phyloP scores from a whole-genome alignment of 2,329 filamentous ascomycete genomes.

The Fusarium longipes region DNA sequence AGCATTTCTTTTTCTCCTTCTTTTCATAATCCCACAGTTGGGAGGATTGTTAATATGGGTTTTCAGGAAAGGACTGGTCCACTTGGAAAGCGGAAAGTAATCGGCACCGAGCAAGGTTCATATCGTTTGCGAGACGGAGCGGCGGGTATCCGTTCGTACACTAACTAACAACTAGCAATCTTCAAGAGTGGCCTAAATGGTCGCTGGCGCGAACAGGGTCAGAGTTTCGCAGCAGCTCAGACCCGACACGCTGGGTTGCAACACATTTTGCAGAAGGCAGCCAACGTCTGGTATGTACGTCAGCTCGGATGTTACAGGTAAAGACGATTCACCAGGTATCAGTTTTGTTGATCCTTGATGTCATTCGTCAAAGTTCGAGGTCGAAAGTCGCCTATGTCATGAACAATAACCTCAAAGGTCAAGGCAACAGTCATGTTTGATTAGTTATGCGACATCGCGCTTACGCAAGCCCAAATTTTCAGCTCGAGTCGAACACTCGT shows the following conservation, averaged over 20 bases:
- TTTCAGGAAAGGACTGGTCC: not conserved
- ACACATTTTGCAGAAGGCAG: conserved; percentile 13
- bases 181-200: conserved; percentile 10
- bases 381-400: not conserved
- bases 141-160: conserved; percentile 8
- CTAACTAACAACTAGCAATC: conserved; percentile 13
- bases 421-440: conserved; percentile 9
- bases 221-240: conserved; percentile 19
- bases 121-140: conserved; percentile 3
- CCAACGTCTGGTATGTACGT: not conserved
- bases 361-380: not conserved
- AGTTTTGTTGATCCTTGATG: not conserved
- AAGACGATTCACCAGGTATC: not conserved
- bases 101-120: conserved; percentile 20
- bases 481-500: conserved; percentile 1
- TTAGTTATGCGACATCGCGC: conserved; percentile 7
- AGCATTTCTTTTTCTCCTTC: not conserved
- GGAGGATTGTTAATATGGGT: not conserved
- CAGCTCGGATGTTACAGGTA: conserved; percentile 23
- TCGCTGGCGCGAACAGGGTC: conserved; percentile 1
- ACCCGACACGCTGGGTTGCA: conserved; percentile 27
- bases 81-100: conserved; percentile 15
- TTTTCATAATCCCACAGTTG: not conserved
- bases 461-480: conserved; percentile 17
- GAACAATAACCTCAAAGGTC: not conserved